phyloP scores from a whole-genome alignment of 768 basidiomycete species.

The Heimioporus sp. region DNA sequence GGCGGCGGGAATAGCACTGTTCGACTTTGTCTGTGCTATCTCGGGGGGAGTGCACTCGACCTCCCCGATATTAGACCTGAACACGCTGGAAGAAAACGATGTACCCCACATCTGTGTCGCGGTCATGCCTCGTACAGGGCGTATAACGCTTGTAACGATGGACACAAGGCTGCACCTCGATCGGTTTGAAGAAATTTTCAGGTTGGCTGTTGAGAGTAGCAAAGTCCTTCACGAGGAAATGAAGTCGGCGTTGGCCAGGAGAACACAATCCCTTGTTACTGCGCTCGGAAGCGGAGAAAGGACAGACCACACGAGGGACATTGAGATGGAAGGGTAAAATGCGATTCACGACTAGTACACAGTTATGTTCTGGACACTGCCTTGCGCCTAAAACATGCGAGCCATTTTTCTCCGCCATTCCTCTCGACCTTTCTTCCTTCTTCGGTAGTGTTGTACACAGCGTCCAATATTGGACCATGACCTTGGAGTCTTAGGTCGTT shows the following conservation, averaged over 20 bases:
- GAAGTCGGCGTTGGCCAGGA: constrained; percentile 62
- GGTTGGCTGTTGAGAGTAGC: constrained; percentile 73
- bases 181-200: constrained; percentile 86
- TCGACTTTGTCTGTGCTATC: constrained; percentile 89
- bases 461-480: constrained; percentile 75
- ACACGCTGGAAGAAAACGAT: constrained; percentile 86
- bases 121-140: constrained; percentile 81
- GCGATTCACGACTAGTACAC: not conserved
- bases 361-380: constrained; percentile 1
- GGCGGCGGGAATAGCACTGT: constrained; percentile 85
- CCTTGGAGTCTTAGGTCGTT: constrained; percentile 73
- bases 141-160: constrained; percentile 86
- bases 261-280: constrained; percentile 61
- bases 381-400: constrained; percentile 84
- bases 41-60: constrained; percentile 85
- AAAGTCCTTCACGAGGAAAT: constrained; percentile 82
- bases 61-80: constrained; percentile 83
- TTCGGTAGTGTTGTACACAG: constrained; percentile 83
- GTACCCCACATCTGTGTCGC: constrained; percentile 88
- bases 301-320: constrained; percentile 30
- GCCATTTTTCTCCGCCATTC: constrained; percentile 88
- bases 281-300: constrained; percentile 54
- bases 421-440: constrained; percentile 97
- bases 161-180: constrained; percentile 94
- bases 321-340: constrained; percentile 37